Evolutionary conservation across 805 yeast genomes (phyloP).

Genomic region (Diddensiella caesifluorescens): DNA sequence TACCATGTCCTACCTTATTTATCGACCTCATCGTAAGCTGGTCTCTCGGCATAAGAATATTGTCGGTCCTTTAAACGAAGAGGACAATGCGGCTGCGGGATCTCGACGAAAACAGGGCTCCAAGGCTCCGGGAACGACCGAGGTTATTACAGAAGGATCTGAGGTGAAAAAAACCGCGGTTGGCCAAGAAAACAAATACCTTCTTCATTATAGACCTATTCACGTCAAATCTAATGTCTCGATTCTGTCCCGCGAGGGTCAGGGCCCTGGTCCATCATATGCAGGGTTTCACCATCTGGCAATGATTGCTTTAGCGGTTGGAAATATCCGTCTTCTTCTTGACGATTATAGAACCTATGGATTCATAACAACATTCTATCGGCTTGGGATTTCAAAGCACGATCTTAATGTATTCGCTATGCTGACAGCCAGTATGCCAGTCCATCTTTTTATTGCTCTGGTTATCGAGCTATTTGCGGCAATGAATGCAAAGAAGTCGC

Average conservation of each 20-base stretch:
- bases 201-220: slow-evolving; percentile 15
- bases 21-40: slow-evolving; percentile 1
- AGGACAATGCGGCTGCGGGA: slow-evolving; percentile 1
- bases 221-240: slow-evolving; percentile 16
- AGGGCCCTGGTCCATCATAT: slow-evolving; percentile 22
- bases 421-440: slow-evolving; percentile 29
- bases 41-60: background rate
- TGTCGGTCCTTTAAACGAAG: background rate
- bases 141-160: too few species aligned
- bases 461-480: slow-evolving; percentile 34
- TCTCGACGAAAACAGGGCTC: background rate
- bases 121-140: background rate
- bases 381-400: slow-evolving; percentile 29
- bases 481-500: slow-evolving; percentile 6
- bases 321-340: slow-evolving; percentile 37
- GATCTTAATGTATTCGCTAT: slow-evolving; percentile 29
- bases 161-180: background rate
- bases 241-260: slow-evolving; percentile 14
- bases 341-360: slow-evolving; percentile 37
- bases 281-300: slow-evolving; percentile 39
- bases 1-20: slow-evolving; percentile 2
- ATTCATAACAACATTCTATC: slow-evolving; percentile 27
- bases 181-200: background rate
- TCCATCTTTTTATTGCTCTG: slow-evolving; percentile 36
- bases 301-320: slow-evolving; percentile 35